Evolutionary conservation across 768 basidiomycete genomes (phyloP).

Genomic region (Lyophyllum decastes): DNA sequence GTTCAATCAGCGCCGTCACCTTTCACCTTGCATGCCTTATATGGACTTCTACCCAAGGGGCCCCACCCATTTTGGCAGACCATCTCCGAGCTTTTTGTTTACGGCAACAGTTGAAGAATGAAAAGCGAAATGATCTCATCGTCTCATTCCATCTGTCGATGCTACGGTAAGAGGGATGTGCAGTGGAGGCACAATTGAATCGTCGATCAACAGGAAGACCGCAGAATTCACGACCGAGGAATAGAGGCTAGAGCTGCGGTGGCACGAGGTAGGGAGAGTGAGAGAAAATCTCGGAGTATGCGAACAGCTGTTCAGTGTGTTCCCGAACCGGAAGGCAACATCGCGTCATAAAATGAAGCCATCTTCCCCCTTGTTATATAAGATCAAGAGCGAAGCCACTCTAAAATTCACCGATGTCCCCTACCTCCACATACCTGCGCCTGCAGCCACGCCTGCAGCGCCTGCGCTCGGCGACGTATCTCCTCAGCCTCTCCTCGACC

Average conservation of each 20-base stretch:
- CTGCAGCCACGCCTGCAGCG: slow-evolving; percentile 13
- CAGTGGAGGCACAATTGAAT: not conserved
- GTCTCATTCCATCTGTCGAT: not conserved
- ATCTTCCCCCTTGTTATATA: slow-evolving; percentile 1
- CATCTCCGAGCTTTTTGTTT: not conserved
- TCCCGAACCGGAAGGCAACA: slow-evolving; percentile 1
- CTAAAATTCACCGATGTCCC: slow-evolving; percentile 3
- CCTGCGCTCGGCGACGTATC: slow-evolving; percentile 4
- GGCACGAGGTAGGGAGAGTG: not conserved
- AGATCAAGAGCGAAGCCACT: not conserved
- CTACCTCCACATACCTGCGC: slow-evolving; percentile 3
- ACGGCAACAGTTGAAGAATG: not conserved
- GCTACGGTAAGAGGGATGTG: not conserved
- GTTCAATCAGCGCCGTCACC: not conserved
- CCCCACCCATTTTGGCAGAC: not conserved
- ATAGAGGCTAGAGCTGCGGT: not conserved
- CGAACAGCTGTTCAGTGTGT: not conserved
- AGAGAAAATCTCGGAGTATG: slow-evolving; percentile 4
- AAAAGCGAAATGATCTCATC: not conserved
- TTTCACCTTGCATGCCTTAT: not conserved
- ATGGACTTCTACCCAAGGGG: not conserved
- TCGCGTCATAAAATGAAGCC: not conserved
- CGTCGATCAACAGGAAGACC: not conserved
- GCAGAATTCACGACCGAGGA: not conserved
- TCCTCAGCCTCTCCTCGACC: slow-evolving; percentile 3